Evolutionary conservation across 164 flowering plant genomes (phyloP).

Genomic region (Magnolia sinica): DNA sequence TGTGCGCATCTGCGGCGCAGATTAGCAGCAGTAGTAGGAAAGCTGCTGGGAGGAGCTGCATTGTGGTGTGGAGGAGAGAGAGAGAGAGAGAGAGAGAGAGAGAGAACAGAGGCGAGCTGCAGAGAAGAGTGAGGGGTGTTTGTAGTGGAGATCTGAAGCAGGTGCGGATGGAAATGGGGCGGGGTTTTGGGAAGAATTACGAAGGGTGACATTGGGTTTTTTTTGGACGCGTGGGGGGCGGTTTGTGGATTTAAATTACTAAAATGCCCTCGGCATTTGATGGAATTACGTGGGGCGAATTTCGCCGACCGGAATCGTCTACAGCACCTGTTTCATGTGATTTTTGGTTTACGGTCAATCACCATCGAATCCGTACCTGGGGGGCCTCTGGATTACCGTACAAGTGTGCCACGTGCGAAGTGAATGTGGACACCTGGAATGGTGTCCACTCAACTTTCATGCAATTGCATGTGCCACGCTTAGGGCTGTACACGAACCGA

Average conservation of each 20-base stretch:
- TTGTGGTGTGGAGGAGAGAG: constrained; percentile 2
- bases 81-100: neutral
- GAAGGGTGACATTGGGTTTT: neutral
- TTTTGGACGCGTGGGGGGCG: neutral
- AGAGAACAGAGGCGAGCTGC: neutral
- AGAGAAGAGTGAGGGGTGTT: neutral
- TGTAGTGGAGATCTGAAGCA: constrained; percentile 1
- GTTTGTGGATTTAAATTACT: neutral
- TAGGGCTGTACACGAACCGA: no score
- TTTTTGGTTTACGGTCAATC: no score
- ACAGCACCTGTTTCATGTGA: no score
- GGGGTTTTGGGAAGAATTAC: neutral
- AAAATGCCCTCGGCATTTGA: neutral
- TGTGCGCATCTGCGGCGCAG: constrained; percentile 51
- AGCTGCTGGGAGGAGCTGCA: constrained; percentile 15
- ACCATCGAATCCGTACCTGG: no score
- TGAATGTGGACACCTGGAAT: no score
- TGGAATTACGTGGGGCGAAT: neutral
- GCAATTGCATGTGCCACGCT: no score
- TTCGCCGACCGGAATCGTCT: no score
- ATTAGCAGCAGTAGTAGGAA: constrained; percentile 8
- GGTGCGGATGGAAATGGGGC: neutral
- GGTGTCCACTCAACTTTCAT: no score
- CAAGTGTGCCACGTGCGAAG: no score
- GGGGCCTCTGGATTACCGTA: no score